phyloP scores from a whole-genome alignment of 441 rosid species.

The Pelargonium australe region DNA sequence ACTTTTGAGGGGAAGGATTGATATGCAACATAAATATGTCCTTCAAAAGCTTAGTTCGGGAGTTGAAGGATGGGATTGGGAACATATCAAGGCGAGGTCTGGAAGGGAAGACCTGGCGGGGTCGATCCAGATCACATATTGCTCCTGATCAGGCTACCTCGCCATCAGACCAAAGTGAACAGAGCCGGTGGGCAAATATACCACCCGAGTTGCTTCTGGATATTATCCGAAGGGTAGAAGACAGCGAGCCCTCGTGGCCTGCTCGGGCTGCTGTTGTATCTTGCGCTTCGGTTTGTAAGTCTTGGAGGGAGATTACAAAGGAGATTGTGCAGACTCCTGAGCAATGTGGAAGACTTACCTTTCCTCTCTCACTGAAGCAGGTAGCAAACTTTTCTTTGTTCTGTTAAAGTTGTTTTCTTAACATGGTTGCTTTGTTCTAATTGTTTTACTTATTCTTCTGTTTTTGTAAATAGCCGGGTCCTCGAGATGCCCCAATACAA shows the following conservation, averaged over 20 bases:
- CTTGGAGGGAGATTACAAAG: slow-evolving; percentile 95
- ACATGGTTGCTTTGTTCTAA: background rate
- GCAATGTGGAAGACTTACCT: slow-evolving; percentile 78
- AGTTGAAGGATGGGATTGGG: slow-evolving; percentile 87
- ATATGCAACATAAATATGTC: slow-evolving; percentile 44
- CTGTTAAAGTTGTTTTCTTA: slow-evolving; percentile 9
- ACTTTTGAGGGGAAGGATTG: slow-evolving; percentile 3
- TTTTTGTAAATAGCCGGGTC: slow-evolving; percentile 55
- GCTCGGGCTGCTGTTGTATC: slow-evolving; percentile 82
- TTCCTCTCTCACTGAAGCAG: slow-evolving; percentile 92
- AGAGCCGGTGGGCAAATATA: slow-evolving; percentile 78
- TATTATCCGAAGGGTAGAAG: slow-evolving; percentile 87
- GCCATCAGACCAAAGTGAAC: slow-evolving; percentile 32
- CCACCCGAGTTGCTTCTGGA: slow-evolving; percentile 87
- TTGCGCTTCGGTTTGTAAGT: slow-evolving; percentile 86
- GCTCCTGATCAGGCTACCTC: slow-evolving; percentile 16
- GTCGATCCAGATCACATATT: slow-evolving; percentile 74
- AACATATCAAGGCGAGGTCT: slow-evolving; percentile 82
- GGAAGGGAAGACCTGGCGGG: slow-evolving; percentile 51
- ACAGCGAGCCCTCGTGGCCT: slow-evolving; percentile 87
- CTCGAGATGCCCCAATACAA: slow-evolving; percentile 75
- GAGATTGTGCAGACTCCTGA: slow-evolving; percentile 84
- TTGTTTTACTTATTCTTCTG: background rate
- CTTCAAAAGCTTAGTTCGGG: slow-evolving; percentile 84
- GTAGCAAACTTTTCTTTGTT: slow-evolving; percentile 23